Conservation (phyloP, 2,329 filamentous ascomycete genomes). For the Diaporthe amygdali region DNA sequence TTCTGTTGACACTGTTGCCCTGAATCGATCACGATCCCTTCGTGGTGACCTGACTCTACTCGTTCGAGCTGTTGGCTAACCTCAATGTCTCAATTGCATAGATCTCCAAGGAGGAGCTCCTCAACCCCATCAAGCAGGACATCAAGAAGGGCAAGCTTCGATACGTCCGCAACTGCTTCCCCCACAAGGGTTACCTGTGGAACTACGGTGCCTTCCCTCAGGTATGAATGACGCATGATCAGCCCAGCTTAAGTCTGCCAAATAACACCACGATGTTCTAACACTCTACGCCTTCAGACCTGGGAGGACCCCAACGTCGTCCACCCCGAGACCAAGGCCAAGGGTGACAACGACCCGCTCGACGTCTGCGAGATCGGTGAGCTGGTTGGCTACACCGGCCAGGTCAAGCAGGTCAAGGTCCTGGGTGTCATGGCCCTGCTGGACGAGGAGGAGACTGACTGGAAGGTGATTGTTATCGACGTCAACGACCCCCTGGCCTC, state of each 20-base stretch:
- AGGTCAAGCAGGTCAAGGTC: constrained; percentile 99
- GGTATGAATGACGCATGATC: constrained; percentile 56
- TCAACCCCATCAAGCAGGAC: constrained; percentile 99
- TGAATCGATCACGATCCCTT: not conserved
- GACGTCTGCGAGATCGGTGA: constrained; percentile 99
- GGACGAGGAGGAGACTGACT: constrained; percentile 99
- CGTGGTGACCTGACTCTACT: not conserved
- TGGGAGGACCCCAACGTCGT: constrained; percentile 98
- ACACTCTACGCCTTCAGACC: constrained; percentile 63
- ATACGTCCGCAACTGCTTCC: constrained; percentile 99
- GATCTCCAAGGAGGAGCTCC: constrained; percentile 98
- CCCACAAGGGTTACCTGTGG: constrained; percentile 99
- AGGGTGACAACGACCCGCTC: constrained; percentile 98
- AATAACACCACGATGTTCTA: constrained; percentile 6
- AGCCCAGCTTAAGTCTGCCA: constrained; percentile 21
- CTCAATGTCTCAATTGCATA: constrained; percentile 40
- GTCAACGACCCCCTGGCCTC: constrained; percentile 94
- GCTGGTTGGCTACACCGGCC: constrained; percentile 92
- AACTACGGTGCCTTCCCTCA: constrained; percentile 99
- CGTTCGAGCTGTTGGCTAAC: not conserved
- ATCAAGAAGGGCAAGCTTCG: constrained; percentile 99
- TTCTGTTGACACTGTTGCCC: constrained; percentile 8
- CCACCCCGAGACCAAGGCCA: constrained; percentile 99
- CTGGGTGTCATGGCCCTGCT: constrained; percentile 99
- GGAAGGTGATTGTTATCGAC: constrained; percentile 99